These are phyloP conservation scores for Euphorbia neoarborescens DNA, from an alignment of 441 rosid species.

Conservation along the genomic window DNA sequence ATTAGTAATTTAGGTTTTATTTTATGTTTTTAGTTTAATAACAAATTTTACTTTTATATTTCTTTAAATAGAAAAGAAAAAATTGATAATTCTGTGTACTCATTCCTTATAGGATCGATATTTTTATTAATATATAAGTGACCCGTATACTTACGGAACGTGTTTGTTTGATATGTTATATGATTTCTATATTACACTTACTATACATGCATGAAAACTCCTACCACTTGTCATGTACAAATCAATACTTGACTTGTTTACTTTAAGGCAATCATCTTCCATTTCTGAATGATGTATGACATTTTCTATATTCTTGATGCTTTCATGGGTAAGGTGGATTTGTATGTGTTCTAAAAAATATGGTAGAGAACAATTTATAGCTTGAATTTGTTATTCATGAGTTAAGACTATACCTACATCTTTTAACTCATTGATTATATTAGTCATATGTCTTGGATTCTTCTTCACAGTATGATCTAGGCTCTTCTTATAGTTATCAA, in stretches of 20 bases:
- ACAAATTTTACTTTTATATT: too few species aligned
- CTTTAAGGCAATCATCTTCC: neutral
- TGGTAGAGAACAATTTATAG: neutral
- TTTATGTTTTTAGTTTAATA: too few species aligned
- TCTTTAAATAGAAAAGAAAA: too few species aligned
- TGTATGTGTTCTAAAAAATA: neutral
- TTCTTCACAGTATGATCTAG: neutral
- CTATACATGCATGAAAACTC: too few species aligned
- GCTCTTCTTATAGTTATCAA: neutral
- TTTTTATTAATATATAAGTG: too few species aligned
- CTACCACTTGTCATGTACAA: neutral
- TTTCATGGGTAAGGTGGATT: neutral
- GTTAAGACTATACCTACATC: neutral
- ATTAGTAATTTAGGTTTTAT: too few species aligned
- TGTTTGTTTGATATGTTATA: too few species aligned
- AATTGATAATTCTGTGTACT: too few species aligned
- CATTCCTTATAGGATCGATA: too few species aligned
- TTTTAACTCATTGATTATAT: neutral
- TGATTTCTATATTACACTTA: too few species aligned
- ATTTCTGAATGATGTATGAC: neutral
- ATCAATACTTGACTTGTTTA: neutral
- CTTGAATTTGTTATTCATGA: neutral
- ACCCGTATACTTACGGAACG: too few species aligned
- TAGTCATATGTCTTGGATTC: neutral
- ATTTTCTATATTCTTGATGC: neutral